Percentiles rank a stretch among this genome's conserved stretches.
Evolutionary conservation across 441 rosid species (phyloP).

Genomic region (Erodium texanum): DNA sequence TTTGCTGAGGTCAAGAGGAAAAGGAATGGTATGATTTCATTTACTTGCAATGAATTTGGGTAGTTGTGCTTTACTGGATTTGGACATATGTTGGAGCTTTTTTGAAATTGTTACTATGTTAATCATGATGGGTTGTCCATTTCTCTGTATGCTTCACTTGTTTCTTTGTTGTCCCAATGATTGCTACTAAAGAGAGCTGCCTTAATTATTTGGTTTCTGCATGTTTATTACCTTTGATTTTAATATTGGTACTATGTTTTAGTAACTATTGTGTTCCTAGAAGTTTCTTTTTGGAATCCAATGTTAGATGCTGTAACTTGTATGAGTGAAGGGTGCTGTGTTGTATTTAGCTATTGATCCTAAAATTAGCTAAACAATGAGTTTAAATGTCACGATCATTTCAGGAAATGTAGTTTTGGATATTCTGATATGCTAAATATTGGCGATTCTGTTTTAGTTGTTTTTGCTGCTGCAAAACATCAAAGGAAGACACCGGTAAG

Average conservation of each 20-base stretch:
- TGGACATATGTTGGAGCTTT: background rate
- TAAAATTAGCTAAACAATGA: background rate
- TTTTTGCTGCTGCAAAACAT: background rate
- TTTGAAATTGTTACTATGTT: background rate
- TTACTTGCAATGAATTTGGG: conserved; percentile 6
- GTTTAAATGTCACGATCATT: conserved; percentile 7
- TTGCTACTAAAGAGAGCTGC: conserved; percentile 19
- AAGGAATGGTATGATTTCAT: conserved; percentile 5
- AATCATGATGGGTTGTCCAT: conserved; percentile 9
- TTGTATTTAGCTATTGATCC: background rate
- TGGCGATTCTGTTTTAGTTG: conserved; percentile 13
- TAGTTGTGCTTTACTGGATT: background rate
- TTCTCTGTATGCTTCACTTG: conserved; percentile 4
- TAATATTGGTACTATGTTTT: conserved; percentile 7
- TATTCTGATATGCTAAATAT: conserved; percentile 12
- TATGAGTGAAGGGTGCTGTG: background rate
- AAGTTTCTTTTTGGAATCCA: conserved; percentile 12
- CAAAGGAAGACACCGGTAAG: background rate
- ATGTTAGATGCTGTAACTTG: background rate
- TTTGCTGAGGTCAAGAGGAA: no score
- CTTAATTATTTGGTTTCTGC: conserved; percentile 31
- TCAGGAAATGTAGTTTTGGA: conserved; percentile 15
- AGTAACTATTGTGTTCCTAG: conserved; percentile 11
- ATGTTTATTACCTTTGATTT: conserved; percentile 15
- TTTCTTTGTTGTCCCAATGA: conserved; percentile 18